phyloP scores from a whole-genome alignment of 2,329 filamentous ascomycete species.

The Cordyceps fumosorosea region DNA sequence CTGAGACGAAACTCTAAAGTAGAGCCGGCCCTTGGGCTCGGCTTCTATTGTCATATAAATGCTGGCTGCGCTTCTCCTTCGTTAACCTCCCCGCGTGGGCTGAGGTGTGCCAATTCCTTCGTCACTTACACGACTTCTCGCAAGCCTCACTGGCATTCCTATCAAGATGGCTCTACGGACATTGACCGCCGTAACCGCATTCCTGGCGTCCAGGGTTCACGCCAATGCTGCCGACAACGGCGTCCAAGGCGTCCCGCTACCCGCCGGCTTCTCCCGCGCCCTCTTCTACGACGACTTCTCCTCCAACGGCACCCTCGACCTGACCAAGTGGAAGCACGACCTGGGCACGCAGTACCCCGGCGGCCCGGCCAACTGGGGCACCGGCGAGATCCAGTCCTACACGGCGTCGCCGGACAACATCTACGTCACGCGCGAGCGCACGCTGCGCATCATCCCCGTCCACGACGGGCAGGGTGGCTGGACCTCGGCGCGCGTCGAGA shows the following conservation, averaged over 20 bases:
- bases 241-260: not conserved
- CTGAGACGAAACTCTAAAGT: conserved; percentile 4
- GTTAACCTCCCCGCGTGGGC: too few species aligned
- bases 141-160: not conserved
- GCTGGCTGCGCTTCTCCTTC: not conserved
- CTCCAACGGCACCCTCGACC: conserved; percentile 21
- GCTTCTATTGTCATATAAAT: not conserved
- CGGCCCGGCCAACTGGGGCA: conserved; percentile 42
- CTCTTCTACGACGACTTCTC: conserved; percentile 27
- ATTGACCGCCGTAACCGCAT: not conserved
- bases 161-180: not conserved
- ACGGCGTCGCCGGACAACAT: conserved; percentile 35
- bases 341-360: conserved; percentile 40
- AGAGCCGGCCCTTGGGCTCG: not conserved
- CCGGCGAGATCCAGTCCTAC: conserved; percentile 41
- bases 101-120: not conserved
- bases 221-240: not conserved
- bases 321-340: conserved; percentile 36
- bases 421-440: conserved; percentile 28
- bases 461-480: conserved; percentile 27
- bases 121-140: not conserved
- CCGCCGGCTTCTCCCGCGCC: conserved; percentile 17
- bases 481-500: conserved; percentile 41
- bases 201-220: not conserved
- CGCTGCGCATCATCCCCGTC: conserved; percentile 30